phyloP scores from a whole-genome alignment of 352 stramenopile genomes.

The Globisporangium nodosum region DNA sequence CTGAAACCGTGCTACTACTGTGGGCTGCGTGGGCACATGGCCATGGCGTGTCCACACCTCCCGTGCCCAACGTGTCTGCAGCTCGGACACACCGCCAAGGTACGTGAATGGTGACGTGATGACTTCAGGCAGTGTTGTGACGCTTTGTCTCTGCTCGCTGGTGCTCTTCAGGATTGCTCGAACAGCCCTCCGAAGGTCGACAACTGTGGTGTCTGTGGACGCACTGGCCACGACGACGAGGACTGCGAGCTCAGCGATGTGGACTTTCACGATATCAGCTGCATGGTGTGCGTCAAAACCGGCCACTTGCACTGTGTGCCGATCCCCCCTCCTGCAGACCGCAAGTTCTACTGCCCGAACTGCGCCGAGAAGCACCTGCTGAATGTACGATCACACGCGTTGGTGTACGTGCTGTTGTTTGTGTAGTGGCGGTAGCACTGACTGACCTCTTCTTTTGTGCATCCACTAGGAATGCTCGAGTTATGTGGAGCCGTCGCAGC shows the following conservation, averaged over 20 bases:
- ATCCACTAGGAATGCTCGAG: constrained; percentile 22
- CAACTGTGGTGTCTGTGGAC: constrained; percentile 51
- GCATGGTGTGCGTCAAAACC: constrained; percentile 65
- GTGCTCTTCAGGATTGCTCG: constrained; percentile 34
- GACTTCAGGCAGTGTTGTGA: not conserved
- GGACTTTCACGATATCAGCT: constrained; percentile 31
- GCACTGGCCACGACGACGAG: constrained; percentile 37
- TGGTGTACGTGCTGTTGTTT: not conserved
- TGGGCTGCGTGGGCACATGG: constrained; percentile 61
- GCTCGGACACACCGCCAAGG: constrained; percentile 55
- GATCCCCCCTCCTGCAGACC: constrained; percentile 55
- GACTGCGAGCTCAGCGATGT: constrained; percentile 32
- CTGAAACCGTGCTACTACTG: constrained; percentile 79
- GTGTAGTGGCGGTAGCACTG: not conserved
- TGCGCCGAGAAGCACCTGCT: constrained; percentile 57
- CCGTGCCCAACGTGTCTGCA: constrained; percentile 65
- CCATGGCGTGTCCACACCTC: constrained; percentile 60
- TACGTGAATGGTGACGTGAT: constrained; percentile 11
- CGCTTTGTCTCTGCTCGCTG: not conserved
- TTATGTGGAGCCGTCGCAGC: constrained; percentile 38
- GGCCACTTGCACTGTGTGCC: constrained; percentile 72
- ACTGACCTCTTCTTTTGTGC: not conserved
- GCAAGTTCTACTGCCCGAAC: constrained; percentile 63
- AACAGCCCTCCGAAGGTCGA: constrained; percentile 37
- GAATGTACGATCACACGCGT: constrained; percentile 10